Conservation (phyloP, 2,329 filamentous ascomycete species). For the Sporothrix brasiliensis region DNA sequence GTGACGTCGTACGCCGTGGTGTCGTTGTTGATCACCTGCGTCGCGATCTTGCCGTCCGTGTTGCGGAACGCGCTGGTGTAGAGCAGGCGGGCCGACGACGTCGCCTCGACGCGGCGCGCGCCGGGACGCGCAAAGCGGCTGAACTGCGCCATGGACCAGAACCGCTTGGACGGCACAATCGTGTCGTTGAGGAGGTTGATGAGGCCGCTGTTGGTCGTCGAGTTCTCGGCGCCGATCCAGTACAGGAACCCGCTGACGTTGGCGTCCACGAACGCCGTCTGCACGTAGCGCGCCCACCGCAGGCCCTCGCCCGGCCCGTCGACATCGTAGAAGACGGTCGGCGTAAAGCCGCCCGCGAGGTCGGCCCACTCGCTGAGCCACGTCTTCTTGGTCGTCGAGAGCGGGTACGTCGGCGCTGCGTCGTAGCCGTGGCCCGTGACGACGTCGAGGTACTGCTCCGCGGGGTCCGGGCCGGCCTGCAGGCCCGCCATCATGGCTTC, state of each 20-base stretch:
- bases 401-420: not conserved
- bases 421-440: constrained; percentile 15
- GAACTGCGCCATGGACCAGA: constrained; percentile 21
- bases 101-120: not conserved
- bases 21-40: constrained; percentile 13
- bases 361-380: constrained; percentile 18
- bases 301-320: constrained; percentile 8
- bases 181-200: not conserved
- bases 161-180: constrained; percentile 16
- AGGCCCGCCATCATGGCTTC: constrained; percentile 19
- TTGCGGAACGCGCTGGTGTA: constrained; percentile 9
- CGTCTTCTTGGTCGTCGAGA: constrained; percentile 15
- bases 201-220: constrained; percentile 16
- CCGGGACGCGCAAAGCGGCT: constrained; percentile 9
- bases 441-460: not conserved
- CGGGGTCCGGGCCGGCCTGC: constrained; percentile 1
- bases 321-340: not conserved
- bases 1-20: constrained; percentile 3
- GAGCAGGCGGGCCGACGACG: not conserved
- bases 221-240: constrained; percentile 24
- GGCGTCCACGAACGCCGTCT: constrained; percentile 7
- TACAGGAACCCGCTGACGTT: constrained; percentile 19
- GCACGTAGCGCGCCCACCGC: constrained; percentile 13
- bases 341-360: constrained; percentile 1
- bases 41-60: constrained; percentile 13